Evolutionary conservation across 257 asterid genomes (phyloP).

Genomic region (Ilex asprella): DNA sequence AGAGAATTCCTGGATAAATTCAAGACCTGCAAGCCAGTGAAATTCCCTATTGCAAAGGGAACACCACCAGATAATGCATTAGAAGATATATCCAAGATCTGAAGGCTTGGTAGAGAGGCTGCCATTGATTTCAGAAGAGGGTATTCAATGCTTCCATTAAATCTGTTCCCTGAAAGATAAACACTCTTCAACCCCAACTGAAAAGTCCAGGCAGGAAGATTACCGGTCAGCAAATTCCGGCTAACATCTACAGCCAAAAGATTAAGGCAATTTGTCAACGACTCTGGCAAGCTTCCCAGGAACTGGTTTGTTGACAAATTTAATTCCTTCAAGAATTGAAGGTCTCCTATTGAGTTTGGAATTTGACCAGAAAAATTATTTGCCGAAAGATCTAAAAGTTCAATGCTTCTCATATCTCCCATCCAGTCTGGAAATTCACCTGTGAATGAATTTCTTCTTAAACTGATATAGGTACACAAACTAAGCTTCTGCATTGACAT

Average conservation of each 20-base stretch:
- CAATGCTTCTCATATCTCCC: constrained; percentile 60
- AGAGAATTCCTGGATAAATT: constrained; percentile 56
- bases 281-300: constrained; percentile 56
- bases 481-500: constrained; percentile 47
- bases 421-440: constrained; percentile 78
- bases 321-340: constrained; percentile 39
- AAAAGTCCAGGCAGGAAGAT: constrained; percentile 68
- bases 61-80: constrained; percentile 63
- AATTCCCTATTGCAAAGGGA: constrained; percentile 46
- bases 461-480: constrained; percentile 38
- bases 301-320: constrained; percentile 56
- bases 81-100: constrained; percentile 58
- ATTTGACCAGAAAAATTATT: constrained; percentile 55
- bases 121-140: constrained; percentile 15
- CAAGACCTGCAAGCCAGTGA: constrained; percentile 47
- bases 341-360: constrained; percentile 42
- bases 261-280: constrained; percentile 41
- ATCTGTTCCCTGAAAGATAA: constrained; percentile 48
- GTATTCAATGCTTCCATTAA: constrained; percentile 37
- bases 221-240: constrained; percentile 44
- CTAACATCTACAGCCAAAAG: constrained; percentile 53
- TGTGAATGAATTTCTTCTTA: constrained; percentile 39
- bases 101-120: constrained; percentile 42
- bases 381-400: constrained; percentile 51
- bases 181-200: constrained; percentile 37